These are phyloP conservation scores for Tolypocladium inflatum DNA, from an alignment of 2,329 filamentous ascomycete genomes.

Conservation along the genomic window DNA sequence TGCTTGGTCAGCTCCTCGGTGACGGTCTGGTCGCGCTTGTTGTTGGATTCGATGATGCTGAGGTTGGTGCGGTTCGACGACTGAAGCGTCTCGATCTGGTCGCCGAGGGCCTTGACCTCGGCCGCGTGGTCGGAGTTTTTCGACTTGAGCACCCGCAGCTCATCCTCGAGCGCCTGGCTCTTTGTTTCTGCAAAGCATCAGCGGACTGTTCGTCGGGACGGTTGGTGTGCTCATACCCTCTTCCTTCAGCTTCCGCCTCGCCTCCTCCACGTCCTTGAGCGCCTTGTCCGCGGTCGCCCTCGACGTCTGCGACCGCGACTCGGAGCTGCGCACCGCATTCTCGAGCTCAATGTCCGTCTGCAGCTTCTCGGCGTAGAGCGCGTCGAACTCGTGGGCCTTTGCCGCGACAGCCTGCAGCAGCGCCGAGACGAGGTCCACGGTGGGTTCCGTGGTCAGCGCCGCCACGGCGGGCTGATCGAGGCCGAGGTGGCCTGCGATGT, in stretches of 20 bases:
- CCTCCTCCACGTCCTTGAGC: conserved; percentile 71
- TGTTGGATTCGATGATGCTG: conserved; percentile 82
- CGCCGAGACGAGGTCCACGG: conserved; percentile 64
- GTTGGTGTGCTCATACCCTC: conserved; percentile 51
- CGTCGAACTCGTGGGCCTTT: conserved; percentile 77
- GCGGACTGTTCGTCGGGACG: background rate
- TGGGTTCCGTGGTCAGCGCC: conserved; percentile 57
- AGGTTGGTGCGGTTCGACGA: conserved; percentile 87
- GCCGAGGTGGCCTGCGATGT: conserved; percentile 62
- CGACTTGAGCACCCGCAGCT: conserved; percentile 69
- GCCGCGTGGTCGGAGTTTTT: conserved; percentile 65
- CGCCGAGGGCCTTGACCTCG: conserved; percentile 66
- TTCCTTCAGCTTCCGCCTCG: conserved; percentile 70
- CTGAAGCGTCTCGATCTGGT: conserved; percentile 79
- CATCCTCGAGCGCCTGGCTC: conserved; percentile 66
- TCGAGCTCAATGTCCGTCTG: conserved; percentile 88
- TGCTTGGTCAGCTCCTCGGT: conserved; percentile 80
- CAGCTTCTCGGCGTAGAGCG: conserved; percentile 77
- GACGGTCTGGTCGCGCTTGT: conserved; percentile 73
- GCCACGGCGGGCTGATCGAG: conserved; percentile 56
- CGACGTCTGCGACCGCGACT: conserved; percentile 72
- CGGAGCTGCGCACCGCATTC: conserved; percentile 73
- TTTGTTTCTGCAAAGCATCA: conserved; percentile 52
- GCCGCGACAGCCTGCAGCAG: conserved; percentile 65
- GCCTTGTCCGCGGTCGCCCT: conserved; percentile 77